A percentile compares a stretch with the other conserved stretches of the same genome.
Evolutionary conservation across 1,139 yeast genomes (phyloP).

Genomic region (Candida mesenterica): DNA sequence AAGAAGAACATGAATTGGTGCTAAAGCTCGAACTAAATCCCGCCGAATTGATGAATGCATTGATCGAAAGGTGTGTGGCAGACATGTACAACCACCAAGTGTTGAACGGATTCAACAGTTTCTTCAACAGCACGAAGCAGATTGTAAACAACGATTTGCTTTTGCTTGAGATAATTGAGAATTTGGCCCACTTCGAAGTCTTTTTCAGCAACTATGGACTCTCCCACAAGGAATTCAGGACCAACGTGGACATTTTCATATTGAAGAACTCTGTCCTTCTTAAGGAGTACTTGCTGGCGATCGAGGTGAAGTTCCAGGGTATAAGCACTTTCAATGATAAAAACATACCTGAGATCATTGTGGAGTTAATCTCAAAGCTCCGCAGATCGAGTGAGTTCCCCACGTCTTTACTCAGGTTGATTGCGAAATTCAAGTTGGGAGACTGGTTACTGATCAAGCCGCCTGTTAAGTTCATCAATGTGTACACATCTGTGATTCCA

Average conservation of each 20-base stretch:
- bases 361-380: conserved; percentile 61
- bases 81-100: conserved; percentile 21
- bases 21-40: conserved; percentile 14
- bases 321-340: conserved; percentile 54
- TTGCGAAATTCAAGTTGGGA: conserved; percentile 53
- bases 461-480: conserved; percentile 49
- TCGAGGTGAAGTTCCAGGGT: conserved; percentile 49
- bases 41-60: conserved; percentile 18
- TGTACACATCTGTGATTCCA: conserved; percentile 48
- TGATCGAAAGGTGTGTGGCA: conserved; percentile 24
- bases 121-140: conserved; percentile 11
- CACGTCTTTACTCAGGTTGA: conserved; percentile 52
- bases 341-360: conserved; percentile 68
- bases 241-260: conserved; percentile 11
- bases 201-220: conserved; percentile 15
- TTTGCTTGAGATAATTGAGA: conserved; percentile 46
- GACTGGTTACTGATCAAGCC: conserved; percentile 67
- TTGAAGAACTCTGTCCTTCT: conserved; percentile 29
- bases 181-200: conserved; percentile 24
- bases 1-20: conserved; percentile 46
- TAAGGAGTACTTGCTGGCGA: conserved; percentile 53
- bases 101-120: conserved; percentile 12
- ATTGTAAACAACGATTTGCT: conserved; percentile 31
- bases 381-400: conserved; percentile 65
- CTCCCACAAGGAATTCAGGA: conserved; percentile 13